These are phyloP conservation scores for Pyrenophora graminea DNA, from an alignment of 2,329 filamentous ascomycete genomes.

Conservation along the genomic window DNA sequence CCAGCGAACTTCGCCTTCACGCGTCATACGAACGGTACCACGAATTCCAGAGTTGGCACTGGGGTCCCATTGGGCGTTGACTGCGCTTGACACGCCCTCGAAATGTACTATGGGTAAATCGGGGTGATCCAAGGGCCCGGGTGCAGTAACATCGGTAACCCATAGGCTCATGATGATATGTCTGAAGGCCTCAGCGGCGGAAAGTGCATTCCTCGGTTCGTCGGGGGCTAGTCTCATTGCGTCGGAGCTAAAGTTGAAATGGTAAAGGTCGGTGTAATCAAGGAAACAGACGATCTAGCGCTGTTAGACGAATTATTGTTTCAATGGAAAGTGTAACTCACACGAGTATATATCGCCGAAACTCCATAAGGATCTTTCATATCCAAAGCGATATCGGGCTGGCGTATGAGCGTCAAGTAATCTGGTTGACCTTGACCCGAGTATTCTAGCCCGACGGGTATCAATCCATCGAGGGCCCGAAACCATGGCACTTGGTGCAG, in stretches of 20 bases:
- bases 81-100: conserved; percentile 62
- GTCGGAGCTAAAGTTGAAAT: conserved; percentile 67
- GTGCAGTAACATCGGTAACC: conserved; percentile 63
- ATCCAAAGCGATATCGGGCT: conserved; percentile 53
- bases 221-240: conserved; percentile 43
- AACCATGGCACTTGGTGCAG: conserved; percentile 38
- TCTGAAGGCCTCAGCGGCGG: conserved; percentile 68
- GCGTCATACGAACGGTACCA: conserved; percentile 68
- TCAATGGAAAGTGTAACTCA: conserved; percentile 40
- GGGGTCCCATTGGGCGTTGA: conserved; percentile 69
- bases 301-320: conserved; percentile 15
- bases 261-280: conserved; percentile 63
- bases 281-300: conserved; percentile 52
- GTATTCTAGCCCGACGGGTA: conserved; percentile 18
- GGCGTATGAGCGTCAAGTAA: conserved; percentile 19
- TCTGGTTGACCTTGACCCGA: conserved; percentile 11
- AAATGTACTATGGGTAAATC: conserved; percentile 70
- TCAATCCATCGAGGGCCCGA: conserved; percentile 34
- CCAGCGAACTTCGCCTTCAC: conserved; percentile 75
- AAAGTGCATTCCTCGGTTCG: conserved; percentile 57
- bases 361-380: conserved; percentile 65
- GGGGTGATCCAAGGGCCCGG: conserved; percentile 62
- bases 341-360: conserved; percentile 69
- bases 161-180: conserved; percentile 71
- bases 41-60: conserved; percentile 69